These are phyloP conservation scores for Blastocystis sp. DNA, from an alignment of 352 stramenopile genomes.

Conservation along the genomic window DNA sequence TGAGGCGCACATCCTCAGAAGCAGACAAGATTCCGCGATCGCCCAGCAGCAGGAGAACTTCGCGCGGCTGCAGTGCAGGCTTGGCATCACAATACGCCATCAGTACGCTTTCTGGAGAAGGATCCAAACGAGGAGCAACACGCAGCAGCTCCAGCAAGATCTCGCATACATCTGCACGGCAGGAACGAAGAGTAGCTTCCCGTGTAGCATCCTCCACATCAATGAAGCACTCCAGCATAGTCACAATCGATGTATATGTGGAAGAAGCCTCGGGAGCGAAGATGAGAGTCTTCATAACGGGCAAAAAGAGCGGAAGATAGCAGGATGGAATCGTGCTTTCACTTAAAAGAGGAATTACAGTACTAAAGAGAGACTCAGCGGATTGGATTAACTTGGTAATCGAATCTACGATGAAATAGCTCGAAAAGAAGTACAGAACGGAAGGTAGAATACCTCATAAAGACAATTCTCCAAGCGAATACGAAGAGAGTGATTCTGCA, in stretches of 20 bases:
- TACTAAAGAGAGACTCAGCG: neutral
- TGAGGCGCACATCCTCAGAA: slow-evolving; percentile 60
- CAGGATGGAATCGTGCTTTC: neutral
- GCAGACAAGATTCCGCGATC: slow-evolving; percentile 61
- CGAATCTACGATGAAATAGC: neutral
- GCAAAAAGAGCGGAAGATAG: slow-evolving; percentile 19
- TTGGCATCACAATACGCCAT: slow-evolving; percentile 48
- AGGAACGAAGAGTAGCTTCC: neutral
- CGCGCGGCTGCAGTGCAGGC: slow-evolving; percentile 6
- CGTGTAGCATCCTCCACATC: neutral
- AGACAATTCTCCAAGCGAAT: neutral
- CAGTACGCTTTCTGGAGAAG: slow-evolving; percentile 60
- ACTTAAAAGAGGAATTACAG: neutral
- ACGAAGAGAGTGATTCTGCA: neutral
- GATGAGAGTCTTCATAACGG: neutral
- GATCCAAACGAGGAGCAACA: slow-evolving; percentile 1
- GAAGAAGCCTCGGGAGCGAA: neutral
- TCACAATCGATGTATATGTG: neutral
- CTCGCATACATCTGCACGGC: slow-evolving; percentile 7
- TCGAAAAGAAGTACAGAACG: neutral
- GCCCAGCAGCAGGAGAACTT: slow-evolving; percentile 51
- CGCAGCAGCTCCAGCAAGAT: slow-evolving; percentile 43
- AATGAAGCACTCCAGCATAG: neutral
- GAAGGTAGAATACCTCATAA: slow-evolving; percentile 20
- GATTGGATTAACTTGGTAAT: neutral